A percentile compares a stretch with the other conserved stretches of the same genome.
Conservation (phyloP, 495 filamentous ascomycete genomes). For the Hypoxylon perforatum region DNA sequence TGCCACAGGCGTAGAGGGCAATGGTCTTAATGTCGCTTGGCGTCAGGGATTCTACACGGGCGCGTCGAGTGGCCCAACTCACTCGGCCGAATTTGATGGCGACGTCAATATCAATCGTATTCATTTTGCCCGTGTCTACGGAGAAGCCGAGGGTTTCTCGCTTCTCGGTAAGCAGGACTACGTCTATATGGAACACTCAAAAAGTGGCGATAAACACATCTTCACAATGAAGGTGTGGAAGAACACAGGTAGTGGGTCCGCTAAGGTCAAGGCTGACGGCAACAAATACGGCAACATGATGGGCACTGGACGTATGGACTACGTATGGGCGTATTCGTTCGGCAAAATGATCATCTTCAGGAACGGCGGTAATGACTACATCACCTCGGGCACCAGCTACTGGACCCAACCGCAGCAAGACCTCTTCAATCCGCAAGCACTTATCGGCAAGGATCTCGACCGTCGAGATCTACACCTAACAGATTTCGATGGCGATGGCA, state of each 20-base stretch:
- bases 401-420: too few relatives aligned
- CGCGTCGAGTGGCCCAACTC: not conserved
- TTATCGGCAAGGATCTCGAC: constrained; percentile 8
- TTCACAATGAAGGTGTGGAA: constrained; percentile 19
- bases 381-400: too few relatives aligned
- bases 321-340: constrained; percentile 48
- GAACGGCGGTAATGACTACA: too few relatives aligned
- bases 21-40: constrained; percentile 13
- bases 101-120: too few relatives aligned
- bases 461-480: constrained; percentile 43
- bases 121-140: constrained; percentile 20
- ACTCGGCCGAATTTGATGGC: not conserved
- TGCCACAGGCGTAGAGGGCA: constrained; percentile 16
- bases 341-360: constrained; percentile 15
- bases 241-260: constrained; percentile 32
- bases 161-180: constrained; percentile 12
- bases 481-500: constrained; percentile 47
- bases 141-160: not conserved
- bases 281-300: constrained; percentile 32
- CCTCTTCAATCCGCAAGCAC: too few relatives aligned
- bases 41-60: not conserved
- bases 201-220: not conserved
- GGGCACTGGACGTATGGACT: constrained; percentile 56
- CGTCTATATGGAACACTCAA: constrained; percentile 4
- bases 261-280: too few relatives aligned